Evolutionary conservation across 352 stramenopile genomes (phyloP).

Genomic region (Pythium rishiriense): DNA sequence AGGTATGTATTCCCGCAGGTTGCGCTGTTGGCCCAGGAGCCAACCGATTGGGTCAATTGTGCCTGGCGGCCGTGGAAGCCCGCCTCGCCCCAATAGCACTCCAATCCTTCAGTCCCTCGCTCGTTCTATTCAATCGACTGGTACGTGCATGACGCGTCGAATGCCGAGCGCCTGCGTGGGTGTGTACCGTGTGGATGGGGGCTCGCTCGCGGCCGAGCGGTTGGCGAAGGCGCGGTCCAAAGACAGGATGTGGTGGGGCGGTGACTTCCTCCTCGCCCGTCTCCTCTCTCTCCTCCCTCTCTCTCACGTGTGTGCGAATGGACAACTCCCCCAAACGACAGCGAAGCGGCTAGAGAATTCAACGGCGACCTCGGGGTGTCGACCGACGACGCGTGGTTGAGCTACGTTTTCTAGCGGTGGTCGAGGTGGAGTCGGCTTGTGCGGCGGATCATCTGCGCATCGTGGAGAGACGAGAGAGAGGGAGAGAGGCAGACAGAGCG

Average conservation of each 20-base stretch:
- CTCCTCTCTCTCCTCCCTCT: background rate
- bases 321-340: no score
- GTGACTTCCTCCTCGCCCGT: background rate
- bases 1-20: conserved; percentile 30
- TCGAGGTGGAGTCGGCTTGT: no score
- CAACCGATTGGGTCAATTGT: conserved; percentile 74
- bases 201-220: no score
- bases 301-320: no score
- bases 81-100: conserved; percentile 31
- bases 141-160: conserved; percentile 48
- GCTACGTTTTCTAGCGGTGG: no score
- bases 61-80: conserved; percentile 24
- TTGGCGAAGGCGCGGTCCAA: background rate
- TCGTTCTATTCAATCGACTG: conserved; percentile 88
- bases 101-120: conserved; percentile 83
- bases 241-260: background rate
- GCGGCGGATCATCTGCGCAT: no score
- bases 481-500: no score
- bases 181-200: background rate
- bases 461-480: no score
- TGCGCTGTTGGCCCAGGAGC: conserved; percentile 49
- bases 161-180: background rate
- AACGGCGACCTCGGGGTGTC: no score
- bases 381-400: no score
- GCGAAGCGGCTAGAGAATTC: no score